A percentile compares a stretch with the other conserved stretches of the same genome.
Evolutionary conservation across 2,329 filamentous ascomycete species (phyloP).

Genomic region (Ceratocystis smalleyi): DNA sequence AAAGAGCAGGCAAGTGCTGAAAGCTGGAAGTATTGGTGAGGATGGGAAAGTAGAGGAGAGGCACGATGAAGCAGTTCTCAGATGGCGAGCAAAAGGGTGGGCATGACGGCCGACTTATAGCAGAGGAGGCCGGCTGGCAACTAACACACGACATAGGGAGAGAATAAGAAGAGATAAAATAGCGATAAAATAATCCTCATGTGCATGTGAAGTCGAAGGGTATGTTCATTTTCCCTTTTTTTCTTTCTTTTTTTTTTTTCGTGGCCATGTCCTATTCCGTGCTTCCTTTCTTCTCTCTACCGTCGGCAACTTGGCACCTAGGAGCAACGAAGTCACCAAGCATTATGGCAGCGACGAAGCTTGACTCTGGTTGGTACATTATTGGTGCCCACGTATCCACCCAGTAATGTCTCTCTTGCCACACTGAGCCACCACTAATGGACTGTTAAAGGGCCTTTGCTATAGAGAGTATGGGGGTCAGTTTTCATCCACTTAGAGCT

Average conservation of each 20-base stretch:
- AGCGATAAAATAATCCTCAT: too few species aligned
- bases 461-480: neutral
- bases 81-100: neutral
- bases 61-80: neutral
- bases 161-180: neutral
- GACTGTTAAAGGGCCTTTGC: neutral
- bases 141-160: neutral
- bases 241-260: too few species aligned
- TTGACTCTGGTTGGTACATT: neutral
- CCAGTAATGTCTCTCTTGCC: neutral
- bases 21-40: neutral
- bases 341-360: neutral
- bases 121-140: neutral
- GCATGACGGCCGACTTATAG: constrained; percentile 1
- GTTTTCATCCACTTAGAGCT: neutral
- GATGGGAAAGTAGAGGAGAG: neutral
- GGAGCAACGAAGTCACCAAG: neutral
- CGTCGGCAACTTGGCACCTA: neutral
- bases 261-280: neutral
- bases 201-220: too few species aligned
- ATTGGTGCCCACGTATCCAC: neutral
- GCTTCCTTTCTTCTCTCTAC: neutral
- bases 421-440: neutral
- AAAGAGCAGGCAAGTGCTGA: neutral
- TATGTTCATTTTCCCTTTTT: too few species aligned